phyloP scores from a whole-genome alignment of 2,329 filamentous ascomycete genomes.

The Nemania bipapillata region DNA sequence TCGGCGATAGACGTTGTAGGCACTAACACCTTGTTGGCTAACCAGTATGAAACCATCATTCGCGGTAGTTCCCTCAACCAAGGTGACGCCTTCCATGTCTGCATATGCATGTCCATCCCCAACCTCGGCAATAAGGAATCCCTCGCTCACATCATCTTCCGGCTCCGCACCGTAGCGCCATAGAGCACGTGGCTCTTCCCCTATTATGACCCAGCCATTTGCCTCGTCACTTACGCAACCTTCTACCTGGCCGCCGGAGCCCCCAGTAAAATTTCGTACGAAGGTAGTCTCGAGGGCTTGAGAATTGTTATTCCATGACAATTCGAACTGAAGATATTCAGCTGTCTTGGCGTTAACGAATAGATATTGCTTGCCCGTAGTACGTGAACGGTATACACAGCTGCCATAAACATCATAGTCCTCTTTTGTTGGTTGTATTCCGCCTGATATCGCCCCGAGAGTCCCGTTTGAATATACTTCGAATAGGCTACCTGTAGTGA shows the following conservation, averaged over 20 bases:
- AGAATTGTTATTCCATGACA: slow-evolving; percentile 55
- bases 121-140: slow-evolving; percentile 55
- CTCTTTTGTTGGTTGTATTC: slow-evolving; percentile 58
- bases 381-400: slow-evolving; percentile 62
- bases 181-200: slow-evolving; percentile 63
- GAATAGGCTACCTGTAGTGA: slow-evolving; percentile 55
- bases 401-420: slow-evolving; percentile 64
- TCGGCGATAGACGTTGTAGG: slow-evolving; percentile 63
- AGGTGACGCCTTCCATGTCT: slow-evolving; percentile 65
- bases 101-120: slow-evolving; percentile 61
- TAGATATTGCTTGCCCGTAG: slow-evolving; percentile 61
- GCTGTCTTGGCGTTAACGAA: slow-evolving; percentile 66
- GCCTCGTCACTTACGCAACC: slow-evolving; percentile 65
- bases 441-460: slow-evolving; percentile 57
- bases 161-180: slow-evolving; percentile 66
- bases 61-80: slow-evolving; percentile 59
- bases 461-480: slow-evolving; percentile 61
- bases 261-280: slow-evolving; percentile 63
- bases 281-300: slow-evolving; percentile 57
- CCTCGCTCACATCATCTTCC: slow-evolving; percentile 49
- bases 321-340: slow-evolving; percentile 65
- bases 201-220: slow-evolving; percentile 62
- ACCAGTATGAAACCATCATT: slow-evolving; percentile 63
- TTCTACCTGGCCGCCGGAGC: slow-evolving; percentile 64
- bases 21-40: slow-evolving; percentile 64